phyloP scores from a whole-genome alignment of 768 basidiomycete genomes.

The Boletales sp. region DNA sequence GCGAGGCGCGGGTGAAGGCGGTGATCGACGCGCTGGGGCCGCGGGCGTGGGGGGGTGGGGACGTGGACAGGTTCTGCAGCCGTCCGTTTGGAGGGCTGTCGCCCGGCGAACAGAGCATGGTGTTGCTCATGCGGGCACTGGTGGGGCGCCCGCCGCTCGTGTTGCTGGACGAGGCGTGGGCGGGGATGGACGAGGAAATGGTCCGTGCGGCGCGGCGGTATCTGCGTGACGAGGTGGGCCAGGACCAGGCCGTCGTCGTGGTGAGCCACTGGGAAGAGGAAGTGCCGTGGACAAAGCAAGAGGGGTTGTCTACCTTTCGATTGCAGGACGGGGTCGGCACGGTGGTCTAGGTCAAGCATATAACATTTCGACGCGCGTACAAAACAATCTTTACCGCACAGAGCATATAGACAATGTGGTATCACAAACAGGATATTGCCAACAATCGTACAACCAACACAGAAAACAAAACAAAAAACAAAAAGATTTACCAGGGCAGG shows the following conservation, averaged over 20 bases:
- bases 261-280: constrained; percentile 93
- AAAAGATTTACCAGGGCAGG: constrained; percentile 19
- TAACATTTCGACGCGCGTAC: too few species aligned
- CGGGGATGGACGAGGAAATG: constrained; percentile 86
- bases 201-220: constrained; percentile 61
- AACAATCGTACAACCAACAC: too few species aligned
- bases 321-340: constrained; percentile 35
- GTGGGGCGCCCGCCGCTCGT: constrained; percentile 72
- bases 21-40: constrained; percentile 69
- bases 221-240: constrained; percentile 50
- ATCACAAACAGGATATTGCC: too few species aligned
- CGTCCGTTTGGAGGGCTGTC: constrained; percentile 61
- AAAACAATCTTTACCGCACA: too few species aligned
- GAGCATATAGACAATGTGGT: too few species aligned
- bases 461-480: constrained; percentile 3
- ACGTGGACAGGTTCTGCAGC: too few species aligned
- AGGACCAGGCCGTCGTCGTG: constrained; percentile 74
- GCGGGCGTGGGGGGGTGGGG: constrained; percentile 45
- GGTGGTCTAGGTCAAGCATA: constrained; percentile 10
- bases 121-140: constrained; percentile 82
- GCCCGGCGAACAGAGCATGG: constrained; percentile 72
- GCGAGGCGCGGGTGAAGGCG: constrained; percentile 44
- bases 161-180: constrained; percentile 89
- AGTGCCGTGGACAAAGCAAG: constrained; percentile 70
- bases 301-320: constrained; percentile 43